phyloP scores from a whole-genome alignment of 495 filamentous ascomycete genomes.

The Acidiella bohemica region DNA sequence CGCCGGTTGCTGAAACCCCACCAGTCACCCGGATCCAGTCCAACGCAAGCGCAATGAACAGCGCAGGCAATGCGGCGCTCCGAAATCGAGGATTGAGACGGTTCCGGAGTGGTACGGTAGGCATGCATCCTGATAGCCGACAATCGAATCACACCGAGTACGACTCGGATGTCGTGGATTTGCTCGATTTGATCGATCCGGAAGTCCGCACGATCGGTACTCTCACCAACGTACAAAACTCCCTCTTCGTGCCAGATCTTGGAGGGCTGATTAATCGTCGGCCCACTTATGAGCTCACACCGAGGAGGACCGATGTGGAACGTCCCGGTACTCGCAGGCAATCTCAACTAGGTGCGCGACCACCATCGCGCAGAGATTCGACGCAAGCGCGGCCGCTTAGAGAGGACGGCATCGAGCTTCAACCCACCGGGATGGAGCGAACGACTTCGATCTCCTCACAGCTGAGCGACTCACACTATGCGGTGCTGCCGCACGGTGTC shows the following conservation, averaged over 20 bases:
- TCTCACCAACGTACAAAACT: slow-evolving; percentile 23
- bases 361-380: not conserved
- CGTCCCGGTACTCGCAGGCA: not conserved
- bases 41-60: slow-evolving; percentile 6
- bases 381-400: not conserved
- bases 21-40: slow-evolving; percentile 2
- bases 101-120: not conserved
- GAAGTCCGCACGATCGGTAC: slow-evolving; percentile 20
- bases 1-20: not conserved
- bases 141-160: slow-evolving; percentile 16
- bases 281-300: slow-evolving; percentile 61
- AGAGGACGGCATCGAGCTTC: slow-evolving; percentile 10
- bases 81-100: slow-evolving; percentile 10
- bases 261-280: slow-evolving; percentile 43
- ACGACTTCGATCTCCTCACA: slow-evolving; percentile 12
- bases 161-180: slow-evolving; percentile 19
- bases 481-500: slow-evolving; percentile 50
- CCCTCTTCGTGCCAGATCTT: slow-evolving; percentile 21
- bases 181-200: slow-evolving; percentile 20
- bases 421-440: not conserved
- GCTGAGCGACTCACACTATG: slow-evolving; percentile 30
- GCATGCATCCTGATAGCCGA: not conserved
- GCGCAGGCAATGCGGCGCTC: slow-evolving; percentile 14
- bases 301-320: slow-evolving; percentile 24
- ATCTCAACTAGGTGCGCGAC: not conserved